Base-by-base conservation (phyloP, 1,284 basidiomycete species). In the Singerocomus inundabilis region DNA sequence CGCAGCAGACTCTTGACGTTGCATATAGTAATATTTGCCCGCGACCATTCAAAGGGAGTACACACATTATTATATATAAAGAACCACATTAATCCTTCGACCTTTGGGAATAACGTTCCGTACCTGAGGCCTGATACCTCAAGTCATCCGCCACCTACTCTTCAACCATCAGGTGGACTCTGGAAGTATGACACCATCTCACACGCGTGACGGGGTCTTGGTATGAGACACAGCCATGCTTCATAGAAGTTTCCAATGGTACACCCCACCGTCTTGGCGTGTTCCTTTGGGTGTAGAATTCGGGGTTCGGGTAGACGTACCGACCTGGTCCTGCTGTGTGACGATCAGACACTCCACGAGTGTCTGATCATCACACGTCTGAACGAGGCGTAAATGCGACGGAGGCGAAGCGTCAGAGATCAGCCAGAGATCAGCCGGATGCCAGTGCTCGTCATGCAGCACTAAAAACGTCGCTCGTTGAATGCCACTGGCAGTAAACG, bases 251-350 rank as follows among this genome's bases (percentile, higher is more conserved):
- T 35, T 39, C 32, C 15, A 25, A 32, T 30, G 34, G 24, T 35
- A 31, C 9, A 8, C 43, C 31, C 46, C 37, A 45, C 15, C 26
- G 32, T 39, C 57, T 60, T 58, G 54, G 50, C 46, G 15, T 13
- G 39, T 44, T 1, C 38, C 34, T 57, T 39, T 18, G 24, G 12
- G 40, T 39, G 38, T 36, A 37, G 43, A 38, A 44, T 44, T 39
- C 12, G 21, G 38, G 31, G 31, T 12, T 35, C 25, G 21, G 29
- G 32, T 34, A n/a, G 29, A 42, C 30, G 16, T 3, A 15, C 38
- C 16, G 13, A 8, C 40, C 32, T 28, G 21, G 16, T 21, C 21
- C 21, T 37, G 33, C 8, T 10, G 24, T 15, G 18, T 18, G 13
- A 30, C 15, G 16, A 39, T 44, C 26, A n/a, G 33, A 24, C 31